Evolutionary conservation across 225 moss, liverwort and hornwort species (phyloP).

Genomic region (Pseudoscleropodium purum): DNA sequence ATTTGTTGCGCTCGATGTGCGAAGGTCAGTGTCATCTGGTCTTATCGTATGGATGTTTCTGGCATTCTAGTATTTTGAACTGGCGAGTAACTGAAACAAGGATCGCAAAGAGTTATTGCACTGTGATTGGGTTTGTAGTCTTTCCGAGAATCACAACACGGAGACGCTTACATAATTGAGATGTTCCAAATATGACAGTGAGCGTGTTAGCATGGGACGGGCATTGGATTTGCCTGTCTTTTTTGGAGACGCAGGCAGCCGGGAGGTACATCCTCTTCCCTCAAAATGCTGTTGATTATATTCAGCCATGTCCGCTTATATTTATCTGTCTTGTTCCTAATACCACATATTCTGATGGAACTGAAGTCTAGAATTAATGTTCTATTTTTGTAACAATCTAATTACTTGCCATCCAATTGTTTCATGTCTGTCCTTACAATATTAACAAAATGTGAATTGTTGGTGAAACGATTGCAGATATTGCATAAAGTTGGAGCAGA

Average conservation of each 20-base stretch:
- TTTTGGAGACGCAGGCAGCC: conserved; percentile 95
- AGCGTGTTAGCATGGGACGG: conserved; percentile 86
- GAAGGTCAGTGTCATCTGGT: conserved; percentile 50
- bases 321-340: not conserved
- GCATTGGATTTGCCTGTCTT: conserved; percentile 88
- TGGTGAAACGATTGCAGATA: conserved; percentile 37
- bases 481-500: conserved; percentile 94
- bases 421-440: not conserved
- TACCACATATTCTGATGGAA: not conserved
- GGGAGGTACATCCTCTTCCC: conserved; percentile 47
- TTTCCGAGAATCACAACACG: not conserved
- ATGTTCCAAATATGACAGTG: conserved; percentile 34
- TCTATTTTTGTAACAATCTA: not conserved
- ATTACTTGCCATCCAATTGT: not conserved
- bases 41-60: not conserved
- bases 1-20: conserved; percentile 91
- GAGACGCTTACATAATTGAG: not conserved
- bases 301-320: not conserved
- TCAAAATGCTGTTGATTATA: not conserved
- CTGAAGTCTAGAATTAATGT: not conserved
- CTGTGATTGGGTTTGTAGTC: not conserved
- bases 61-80: not conserved
- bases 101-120: not conserved
- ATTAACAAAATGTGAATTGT: not conserved
- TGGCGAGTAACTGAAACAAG: not conserved